phyloP scores from a whole-genome alignment of 352 stramenopile genomes.

The Hyaloperonospora brassicae region DNA sequence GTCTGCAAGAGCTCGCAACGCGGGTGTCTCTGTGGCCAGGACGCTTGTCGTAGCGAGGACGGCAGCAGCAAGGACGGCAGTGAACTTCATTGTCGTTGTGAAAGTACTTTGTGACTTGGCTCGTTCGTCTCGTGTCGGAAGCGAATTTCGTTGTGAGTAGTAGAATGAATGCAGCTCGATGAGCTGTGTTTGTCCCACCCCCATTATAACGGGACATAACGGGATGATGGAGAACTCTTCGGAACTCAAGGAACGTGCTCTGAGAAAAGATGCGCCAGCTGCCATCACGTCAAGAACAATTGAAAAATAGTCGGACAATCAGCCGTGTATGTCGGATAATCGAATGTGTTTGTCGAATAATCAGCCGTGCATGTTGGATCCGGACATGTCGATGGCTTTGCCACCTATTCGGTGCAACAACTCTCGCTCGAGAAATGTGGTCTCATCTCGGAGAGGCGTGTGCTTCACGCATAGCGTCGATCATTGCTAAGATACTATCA shows the following conservation, averaged over 20 bases:
- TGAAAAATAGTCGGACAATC: no score
- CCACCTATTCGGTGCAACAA: no score
- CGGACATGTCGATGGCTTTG: no score
- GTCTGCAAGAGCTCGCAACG: constrained; percentile 17
- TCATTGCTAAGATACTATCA: no score
- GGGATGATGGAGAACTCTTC: background rate
- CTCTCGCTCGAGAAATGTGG: no score
- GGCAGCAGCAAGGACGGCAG: constrained; percentile 13
- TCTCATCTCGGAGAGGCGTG: no score
- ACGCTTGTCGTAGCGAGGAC: constrained; percentile 13
- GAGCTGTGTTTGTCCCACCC: constrained; percentile 1
- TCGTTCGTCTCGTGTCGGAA: constrained; percentile 6
- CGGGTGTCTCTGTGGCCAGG: constrained; percentile 8
- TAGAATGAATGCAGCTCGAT: background rate
- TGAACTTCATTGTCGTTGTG: constrained; percentile 22
- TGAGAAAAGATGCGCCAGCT: background rate
- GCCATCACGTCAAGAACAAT: no score
- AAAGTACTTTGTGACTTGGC: constrained; percentile 3
- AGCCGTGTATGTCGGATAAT: no score
- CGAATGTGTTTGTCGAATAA: no score
- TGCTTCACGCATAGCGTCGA: no score
- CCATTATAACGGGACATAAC: no score
- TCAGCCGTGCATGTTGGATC: no score
- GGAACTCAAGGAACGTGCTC: constrained; percentile 9
- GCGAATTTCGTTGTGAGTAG: constrained; percentile 22